phyloP scores from a whole-genome alignment of 257 asterid species.

The Solanum pennellii region DNA sequence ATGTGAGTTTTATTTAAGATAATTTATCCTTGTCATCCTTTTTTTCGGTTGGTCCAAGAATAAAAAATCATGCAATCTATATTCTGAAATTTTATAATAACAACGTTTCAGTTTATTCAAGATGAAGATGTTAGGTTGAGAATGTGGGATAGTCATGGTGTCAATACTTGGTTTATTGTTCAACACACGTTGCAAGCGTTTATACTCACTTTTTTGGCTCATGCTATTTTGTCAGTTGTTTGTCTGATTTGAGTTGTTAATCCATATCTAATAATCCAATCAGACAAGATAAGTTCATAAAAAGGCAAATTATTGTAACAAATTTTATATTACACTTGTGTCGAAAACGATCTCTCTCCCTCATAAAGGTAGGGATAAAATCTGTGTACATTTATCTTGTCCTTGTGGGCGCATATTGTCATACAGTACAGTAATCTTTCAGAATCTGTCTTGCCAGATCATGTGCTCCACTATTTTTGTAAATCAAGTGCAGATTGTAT shows the following conservation, averaged over 20 bases:
- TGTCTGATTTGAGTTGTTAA: background rate
- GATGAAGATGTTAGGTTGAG: background rate
- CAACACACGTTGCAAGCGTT: background rate
- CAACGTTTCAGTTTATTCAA: background rate
- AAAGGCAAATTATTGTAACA: too few species aligned
- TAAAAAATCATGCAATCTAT: too few species aligned
- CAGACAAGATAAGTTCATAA: background rate
- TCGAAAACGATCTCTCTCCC: background rate
- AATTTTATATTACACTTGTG: background rate
- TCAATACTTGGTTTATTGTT: background rate
- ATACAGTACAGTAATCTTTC: conserved; percentile 45
- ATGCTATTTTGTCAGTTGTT: background rate
- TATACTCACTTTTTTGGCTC: background rate
- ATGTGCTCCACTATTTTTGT: conserved; percentile 63
- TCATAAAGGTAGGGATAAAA: accelerated
- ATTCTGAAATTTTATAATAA: background rate
- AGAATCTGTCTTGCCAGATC: conserved; percentile 80
- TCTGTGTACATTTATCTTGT: background rate
- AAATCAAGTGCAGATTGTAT: conserved; percentile 67
- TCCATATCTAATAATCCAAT: background rate
- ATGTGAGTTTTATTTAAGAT: background rate
- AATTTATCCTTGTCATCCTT: background rate
- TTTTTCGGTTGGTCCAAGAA: background rate
- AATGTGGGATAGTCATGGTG: background rate
- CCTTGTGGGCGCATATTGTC: background rate